These are phyloP conservation scores for Amylostereum areolatum DNA, from an alignment of 1,284 basidiomycete genomes.

Conservation along the genomic window DNA sequence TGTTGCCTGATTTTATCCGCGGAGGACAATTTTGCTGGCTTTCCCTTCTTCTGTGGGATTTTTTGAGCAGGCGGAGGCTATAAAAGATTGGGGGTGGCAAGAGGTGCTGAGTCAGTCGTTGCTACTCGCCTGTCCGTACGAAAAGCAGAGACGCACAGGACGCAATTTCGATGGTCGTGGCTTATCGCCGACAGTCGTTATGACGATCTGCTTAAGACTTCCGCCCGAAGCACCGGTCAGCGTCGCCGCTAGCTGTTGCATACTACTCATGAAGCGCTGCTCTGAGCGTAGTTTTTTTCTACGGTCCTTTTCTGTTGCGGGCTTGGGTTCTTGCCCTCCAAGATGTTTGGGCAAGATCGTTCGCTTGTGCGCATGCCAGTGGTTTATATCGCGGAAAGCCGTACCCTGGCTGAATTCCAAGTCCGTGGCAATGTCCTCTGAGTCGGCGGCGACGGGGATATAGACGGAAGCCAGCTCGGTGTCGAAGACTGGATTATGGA, in stretches of 20 bases:
- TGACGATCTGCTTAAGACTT: slow-evolving; percentile 44
- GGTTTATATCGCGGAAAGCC: slow-evolving; percentile 43
- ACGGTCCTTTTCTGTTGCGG: slow-evolving; percentile 28
- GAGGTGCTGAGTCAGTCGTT: no score
- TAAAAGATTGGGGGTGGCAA: no score
- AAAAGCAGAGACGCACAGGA: background rate
- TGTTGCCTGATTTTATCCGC: slow-evolving; percentile 38
- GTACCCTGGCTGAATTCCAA: slow-evolving; percentile 35
- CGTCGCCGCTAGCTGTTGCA: slow-evolving; percentile 56
- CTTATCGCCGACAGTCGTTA: slow-evolving; percentile 30
- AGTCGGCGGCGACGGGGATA: slow-evolving; percentile 20
- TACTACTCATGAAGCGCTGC: slow-evolving; percentile 49
- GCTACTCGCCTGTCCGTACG: no score
- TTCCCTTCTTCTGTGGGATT: slow-evolving; percentile 19
- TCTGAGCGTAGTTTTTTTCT: slow-evolving; percentile 33
- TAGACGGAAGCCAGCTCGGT: slow-evolving; percentile 34
- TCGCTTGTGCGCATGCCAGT: slow-evolving; percentile 52
- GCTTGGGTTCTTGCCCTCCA: slow-evolving; percentile 36
- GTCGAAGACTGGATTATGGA: slow-evolving; percentile 46
- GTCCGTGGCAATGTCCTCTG: slow-evolving; percentile 14
- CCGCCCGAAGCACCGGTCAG: slow-evolving; percentile 56
- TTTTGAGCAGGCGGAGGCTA: background rate
- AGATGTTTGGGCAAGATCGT: slow-evolving; percentile 49
- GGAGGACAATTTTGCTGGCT: slow-evolving; percentile 24
- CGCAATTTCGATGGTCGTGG: slow-evolving; percentile 1